Conservation (phyloP, 1,284 basidiomycete genomes). For the Kwoniella shivajii region DNA sequence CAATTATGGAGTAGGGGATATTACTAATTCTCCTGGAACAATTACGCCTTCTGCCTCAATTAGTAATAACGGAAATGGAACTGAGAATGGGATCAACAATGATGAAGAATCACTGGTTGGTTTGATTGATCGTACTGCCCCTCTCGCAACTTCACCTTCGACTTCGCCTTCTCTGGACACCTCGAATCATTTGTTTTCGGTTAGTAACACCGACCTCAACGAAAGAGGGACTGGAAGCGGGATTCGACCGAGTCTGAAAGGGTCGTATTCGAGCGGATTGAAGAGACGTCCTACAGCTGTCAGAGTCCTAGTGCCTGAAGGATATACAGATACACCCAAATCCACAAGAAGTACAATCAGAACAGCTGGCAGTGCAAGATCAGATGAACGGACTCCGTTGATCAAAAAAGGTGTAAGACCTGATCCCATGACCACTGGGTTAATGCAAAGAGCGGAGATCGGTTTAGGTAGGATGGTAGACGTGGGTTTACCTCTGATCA, state of each 20-base stretch:
- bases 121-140: background rate
- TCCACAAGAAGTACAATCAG: background rate
- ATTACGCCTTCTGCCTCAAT: constrained; percentile 3
- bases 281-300: constrained; percentile 46
- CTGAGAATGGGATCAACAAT: background rate
- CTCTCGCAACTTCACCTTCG: constrained; percentile 8
- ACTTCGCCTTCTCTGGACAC: background rate
- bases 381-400: constrained; percentile 45
- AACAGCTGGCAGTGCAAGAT: background rate
- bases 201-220: background rate
- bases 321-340: constrained; percentile 1
- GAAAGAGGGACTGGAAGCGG: background rate
- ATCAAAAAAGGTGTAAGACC: constrained; percentile 49
- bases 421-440: constrained; percentile 33
- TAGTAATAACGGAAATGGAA: background rate
- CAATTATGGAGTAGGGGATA: background rate
- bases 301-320: constrained; percentile 26
- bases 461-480: constrained; percentile 46
- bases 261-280: constrained; percentile 2
- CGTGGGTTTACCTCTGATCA: constrained; percentile 41
- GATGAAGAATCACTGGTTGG: constrained; percentile 20
- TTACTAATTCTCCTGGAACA: constrained; percentile 7
- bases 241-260: background rate
- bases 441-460: constrained; percentile 25
- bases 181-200: background rate